These are phyloP conservation scores for Globisporangium spinosum DNA, from an alignment of 352 stramenopile species.

Conservation along the genomic window DNA sequence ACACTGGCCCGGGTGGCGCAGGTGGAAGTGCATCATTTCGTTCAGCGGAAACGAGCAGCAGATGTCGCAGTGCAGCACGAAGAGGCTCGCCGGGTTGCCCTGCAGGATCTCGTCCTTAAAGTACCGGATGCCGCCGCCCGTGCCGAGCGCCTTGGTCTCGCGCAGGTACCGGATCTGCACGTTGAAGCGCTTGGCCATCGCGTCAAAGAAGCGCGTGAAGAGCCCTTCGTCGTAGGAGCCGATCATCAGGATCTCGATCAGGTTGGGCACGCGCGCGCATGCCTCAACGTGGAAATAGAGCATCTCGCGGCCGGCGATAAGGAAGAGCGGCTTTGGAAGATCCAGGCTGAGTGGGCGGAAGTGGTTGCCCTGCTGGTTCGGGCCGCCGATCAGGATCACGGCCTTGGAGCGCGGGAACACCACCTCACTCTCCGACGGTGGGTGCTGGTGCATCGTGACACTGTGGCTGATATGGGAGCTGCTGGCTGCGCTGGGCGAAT, in stretches of 20 bases:
- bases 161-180: slow-evolving; percentile 82
- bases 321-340: slow-evolving; percentile 85
- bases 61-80: slow-evolving; percentile 85
- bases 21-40: slow-evolving; percentile 88
- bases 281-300: slow-evolving; percentile 89
- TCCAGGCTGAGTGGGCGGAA: slow-evolving; percentile 86
- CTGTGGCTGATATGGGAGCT: neutral
- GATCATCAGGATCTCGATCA: slow-evolving; percentile 88
- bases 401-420: slow-evolving; percentile 79
- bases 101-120: slow-evolving; percentile 85
- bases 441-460: slow-evolving; percentile 8
- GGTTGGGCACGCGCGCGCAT: slow-evolving; percentile 73
- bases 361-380: slow-evolving; percentile 85
- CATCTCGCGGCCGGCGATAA: slow-evolving; percentile 82
- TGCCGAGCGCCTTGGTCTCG: slow-evolving; percentile 79
- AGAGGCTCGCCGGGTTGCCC: slow-evolving; percentile 64
- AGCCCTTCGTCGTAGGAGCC: slow-evolving; percentile 87
- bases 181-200: slow-evolving; percentile 76
- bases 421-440: slow-evolving; percentile 28
- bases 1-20: slow-evolving; percentile 65
- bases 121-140: slow-evolving; percentile 76
- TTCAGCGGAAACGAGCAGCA: slow-evolving; percentile 86
- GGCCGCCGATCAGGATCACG: slow-evolving; percentile 84
- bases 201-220: slow-evolving; percentile 87
- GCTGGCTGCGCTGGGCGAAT: neutral